Evolutionary conservation across 176 grass and related monocot genomes (phyloP).

Genomic region (Chloris gayana): DNA sequence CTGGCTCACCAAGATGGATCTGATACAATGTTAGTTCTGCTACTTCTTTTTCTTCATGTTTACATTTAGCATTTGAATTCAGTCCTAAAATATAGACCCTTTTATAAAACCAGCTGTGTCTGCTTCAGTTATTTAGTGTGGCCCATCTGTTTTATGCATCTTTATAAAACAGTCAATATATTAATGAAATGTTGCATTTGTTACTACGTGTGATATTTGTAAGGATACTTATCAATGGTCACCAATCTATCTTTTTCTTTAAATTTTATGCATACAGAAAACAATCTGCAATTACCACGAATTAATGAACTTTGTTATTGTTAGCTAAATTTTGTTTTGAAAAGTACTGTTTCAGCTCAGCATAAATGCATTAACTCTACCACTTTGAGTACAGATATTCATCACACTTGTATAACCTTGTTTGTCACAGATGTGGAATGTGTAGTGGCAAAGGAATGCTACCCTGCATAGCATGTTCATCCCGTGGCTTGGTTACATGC

Average conservation of each 20-base stretch:
- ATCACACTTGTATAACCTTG: slow-evolving; percentile 13
- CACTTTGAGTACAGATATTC: not conserved
- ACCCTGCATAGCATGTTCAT: slow-evolving; percentile 73
- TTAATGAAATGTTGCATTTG: not conserved
- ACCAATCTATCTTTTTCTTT: not conserved
- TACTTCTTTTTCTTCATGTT: slow-evolving; percentile 11
- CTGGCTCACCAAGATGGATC: slow-evolving; percentile 90
- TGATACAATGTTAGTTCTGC: slow-evolving; percentile 71
- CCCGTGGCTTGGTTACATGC: slow-evolving; percentile 75
- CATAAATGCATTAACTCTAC: not conserved
- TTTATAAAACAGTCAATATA: not conserved
- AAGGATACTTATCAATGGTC: not conserved
- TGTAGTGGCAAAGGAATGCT: slow-evolving; percentile 82
- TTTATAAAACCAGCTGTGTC: not conserved
- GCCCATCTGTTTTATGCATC: not conserved
- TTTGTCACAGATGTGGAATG: slow-evolving; percentile 76
- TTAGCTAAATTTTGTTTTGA: not conserved
- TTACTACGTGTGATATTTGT: not conserved
- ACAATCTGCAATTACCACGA: not conserved
- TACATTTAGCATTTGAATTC: slow-evolving; percentile 18
- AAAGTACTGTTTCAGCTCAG: not conserved
- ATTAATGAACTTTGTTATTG: not conserved
- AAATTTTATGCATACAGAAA: not conserved
- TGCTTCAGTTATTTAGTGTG: not conserved
- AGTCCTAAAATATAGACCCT: not conserved